Evolutionary conservation across 108 stramenopile species (phyloP), one percentile per base, ranked within the genome.

Genomic region (Epithemia pelagica): DNA sequence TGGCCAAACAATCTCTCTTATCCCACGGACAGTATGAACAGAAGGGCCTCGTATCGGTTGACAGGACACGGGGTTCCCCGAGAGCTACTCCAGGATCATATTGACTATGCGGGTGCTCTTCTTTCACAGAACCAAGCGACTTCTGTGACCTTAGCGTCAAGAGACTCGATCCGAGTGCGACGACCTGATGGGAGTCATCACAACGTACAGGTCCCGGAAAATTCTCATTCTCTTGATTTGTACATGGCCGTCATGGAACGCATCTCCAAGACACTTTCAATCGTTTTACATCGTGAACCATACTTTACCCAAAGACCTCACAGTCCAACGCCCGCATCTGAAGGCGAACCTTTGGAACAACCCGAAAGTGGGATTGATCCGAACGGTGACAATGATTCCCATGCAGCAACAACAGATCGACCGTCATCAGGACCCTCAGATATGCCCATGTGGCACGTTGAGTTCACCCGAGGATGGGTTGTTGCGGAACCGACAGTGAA

Each of bases 31-130:
- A 26, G 25, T 20, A 46, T 46, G 37, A 46, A 10, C 15, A 5
- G 37, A 46, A 46, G 37, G 37, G 37, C 37, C 37, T 26, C 30
- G 10, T 73, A 59, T 32, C n/a, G 75, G 15, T 54, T 82, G 65
- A 53, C 65, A 51, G 81, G 81, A 54, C 81, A 82, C 52, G 78
- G 78, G 5, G 81, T 82, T 0, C 81, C 81, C 10, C 61, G 57
- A 8, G 54, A 68, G 23, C 56, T 82, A 8, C 69, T 82, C 52
- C 74, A 79, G 54, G 70, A 82, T 58, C 78, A 74, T 59, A 66
- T 78, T 27, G 65, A 78, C 61, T 64, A 75, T 69, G 80, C 72
- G 1, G 69, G 59, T 64, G 69, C 62, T 29, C 32, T 81, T 0
- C 60, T 79, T 66, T 26, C 56, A 21, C 56, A 58, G 26, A 23